A percentile compares a stretch with the other conserved stretches of the same genome.
These are phyloP conservation scores for Tricholoma hemisulphureum DNA, from an alignment of 768 basidiomycete species.

Conservation along the genomic window DNA sequence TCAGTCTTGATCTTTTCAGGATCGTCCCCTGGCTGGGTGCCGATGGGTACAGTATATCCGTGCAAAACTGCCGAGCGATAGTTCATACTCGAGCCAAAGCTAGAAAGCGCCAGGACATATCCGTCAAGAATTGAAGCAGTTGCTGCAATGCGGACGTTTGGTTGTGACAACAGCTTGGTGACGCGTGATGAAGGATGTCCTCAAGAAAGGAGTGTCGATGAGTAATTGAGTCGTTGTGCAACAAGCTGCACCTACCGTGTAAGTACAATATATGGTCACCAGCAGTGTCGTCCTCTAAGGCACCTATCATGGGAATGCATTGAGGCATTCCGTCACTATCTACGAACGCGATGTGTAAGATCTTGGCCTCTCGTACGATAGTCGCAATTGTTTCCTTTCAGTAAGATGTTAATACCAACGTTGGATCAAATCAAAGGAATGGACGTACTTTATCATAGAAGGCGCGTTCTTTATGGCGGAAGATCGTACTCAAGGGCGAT, in stretches of 20 bases:
- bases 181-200: not conserved
- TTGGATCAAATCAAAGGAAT: not conserved
- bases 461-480: not conserved
- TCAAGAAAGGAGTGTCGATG: not conserved
- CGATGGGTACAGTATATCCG: not conserved
- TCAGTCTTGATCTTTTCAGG: not conserved
- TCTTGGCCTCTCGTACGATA: constrained; percentile 1
- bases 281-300: not conserved
- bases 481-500: not conserved
- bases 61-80: constrained; percentile 1
- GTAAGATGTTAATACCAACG: not conserved
- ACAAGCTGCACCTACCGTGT: not conserved
- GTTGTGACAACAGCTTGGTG: not conserved
- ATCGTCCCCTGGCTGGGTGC: not conserved
- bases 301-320: not conserved
- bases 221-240: not conserved
- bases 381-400: not conserved
- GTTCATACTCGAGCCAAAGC: not conserved
- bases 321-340: not conserved
- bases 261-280: not conserved
- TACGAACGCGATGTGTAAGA: not conserved
- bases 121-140: not conserved
- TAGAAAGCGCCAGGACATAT: not conserved
- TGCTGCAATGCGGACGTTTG: not conserved
- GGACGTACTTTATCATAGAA: not conserved